Base-by-base conservation (phyloP, 1,284 basidiomycete genomes). In the Pseudozyma sp. region DNA sequence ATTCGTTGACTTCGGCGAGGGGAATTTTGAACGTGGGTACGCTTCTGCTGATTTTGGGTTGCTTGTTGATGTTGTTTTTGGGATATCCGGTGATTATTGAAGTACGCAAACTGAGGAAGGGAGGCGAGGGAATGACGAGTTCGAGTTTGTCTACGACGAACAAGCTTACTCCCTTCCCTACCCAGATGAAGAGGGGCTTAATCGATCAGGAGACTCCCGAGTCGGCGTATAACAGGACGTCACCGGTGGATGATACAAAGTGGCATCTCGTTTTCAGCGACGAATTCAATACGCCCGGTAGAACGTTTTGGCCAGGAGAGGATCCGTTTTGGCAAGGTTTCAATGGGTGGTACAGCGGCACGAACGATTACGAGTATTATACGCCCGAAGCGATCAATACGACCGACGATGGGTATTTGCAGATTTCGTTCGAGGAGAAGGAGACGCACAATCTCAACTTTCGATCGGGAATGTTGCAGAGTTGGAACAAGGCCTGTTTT, bases 281-380 rank as follows among this genome's bases (percentile, higher is more conserved):
- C 85, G 95, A 98, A 86, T 82, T 82, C 66, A 91, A 95, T 58
- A 86, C 82, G 5, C 90, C 91, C 40, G 94, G 93, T 7, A 81
- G 89, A 42, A 87, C 86, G 0, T 89, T 89, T 75, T 83, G 74
- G 75, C 80, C 80, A 0, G 80, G 80, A 14, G 81, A 83, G 25
- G 81, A 83, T 44, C 82, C 82, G 1, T 83, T 61, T 50, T 82
- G 77, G 79, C 70, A 79, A 53, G 82, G 76, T 3, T 69, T 69
- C 49, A 62, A 81, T 59, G 57, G 78, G 13, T 85, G 86, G 70
- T 82, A 81, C 49, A 56, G 63, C 14, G 81, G 74, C n/a, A 83
- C 81, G 36, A 57, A 61, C 4, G 80, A 83, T 45, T 79, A 77
- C 54, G 81, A 86, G 54, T 85, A 84, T 83, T 85, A 85, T 62